Conservation (phyloP, 2,329 filamentous ascomycete species). For the Colletotrichum australisinense region DNA sequence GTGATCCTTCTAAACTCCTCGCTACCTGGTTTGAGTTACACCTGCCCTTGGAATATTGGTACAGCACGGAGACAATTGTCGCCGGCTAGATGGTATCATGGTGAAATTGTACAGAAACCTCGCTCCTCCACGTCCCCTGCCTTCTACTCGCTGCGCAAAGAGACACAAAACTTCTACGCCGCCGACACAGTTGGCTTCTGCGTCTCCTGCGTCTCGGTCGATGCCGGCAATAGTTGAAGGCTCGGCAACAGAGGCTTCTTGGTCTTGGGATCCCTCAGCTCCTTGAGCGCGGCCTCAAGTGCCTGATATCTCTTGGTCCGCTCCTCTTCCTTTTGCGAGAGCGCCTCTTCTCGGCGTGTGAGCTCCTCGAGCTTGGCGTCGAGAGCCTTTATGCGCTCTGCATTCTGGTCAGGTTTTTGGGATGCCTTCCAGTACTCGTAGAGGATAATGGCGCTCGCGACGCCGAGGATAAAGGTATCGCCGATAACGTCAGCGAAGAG, state of each 20-base stretch:
- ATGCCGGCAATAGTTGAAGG: slow-evolving; percentile 40
- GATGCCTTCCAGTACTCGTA: slow-evolving; percentile 71
- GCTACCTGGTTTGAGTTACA: not conserved
- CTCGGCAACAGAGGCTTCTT: slow-evolving; percentile 63
- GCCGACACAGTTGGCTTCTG: slow-evolving; percentile 37
- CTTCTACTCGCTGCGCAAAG: not conserved
- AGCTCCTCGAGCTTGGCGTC: slow-evolving; percentile 61
- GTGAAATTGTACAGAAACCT: slow-evolving; percentile 6
- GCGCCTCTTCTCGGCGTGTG: slow-evolving; percentile 60
- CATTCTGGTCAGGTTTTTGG: slow-evolving; percentile 70
- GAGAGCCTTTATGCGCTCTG: slow-evolving; percentile 64
- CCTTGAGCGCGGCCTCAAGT: slow-evolving; percentile 65
- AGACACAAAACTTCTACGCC: slow-evolving; percentile 9
- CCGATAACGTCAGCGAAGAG: slow-evolving; percentile 75
- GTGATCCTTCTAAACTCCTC: slow-evolving; percentile 1
- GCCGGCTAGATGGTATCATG: slow-evolving; percentile 28
- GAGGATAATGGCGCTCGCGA: slow-evolving; percentile 67
- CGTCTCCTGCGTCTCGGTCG: not conserved
- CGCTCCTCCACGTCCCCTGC: not conserved
- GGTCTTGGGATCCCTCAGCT: slow-evolving; percentile 66
- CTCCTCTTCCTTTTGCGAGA: slow-evolving; percentile 56
- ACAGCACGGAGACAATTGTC: not conserved
- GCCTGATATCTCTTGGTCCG: slow-evolving; percentile 60
- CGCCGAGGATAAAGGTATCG: slow-evolving; percentile 71
- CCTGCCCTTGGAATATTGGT: slow-evolving; percentile 7